Evolutionary conservation across 2,329 filamentous ascomycete genomes (phyloP), one percentile per base, ranked within the genome.

Genomic region (Exophiala xenobiotica): DNA sequence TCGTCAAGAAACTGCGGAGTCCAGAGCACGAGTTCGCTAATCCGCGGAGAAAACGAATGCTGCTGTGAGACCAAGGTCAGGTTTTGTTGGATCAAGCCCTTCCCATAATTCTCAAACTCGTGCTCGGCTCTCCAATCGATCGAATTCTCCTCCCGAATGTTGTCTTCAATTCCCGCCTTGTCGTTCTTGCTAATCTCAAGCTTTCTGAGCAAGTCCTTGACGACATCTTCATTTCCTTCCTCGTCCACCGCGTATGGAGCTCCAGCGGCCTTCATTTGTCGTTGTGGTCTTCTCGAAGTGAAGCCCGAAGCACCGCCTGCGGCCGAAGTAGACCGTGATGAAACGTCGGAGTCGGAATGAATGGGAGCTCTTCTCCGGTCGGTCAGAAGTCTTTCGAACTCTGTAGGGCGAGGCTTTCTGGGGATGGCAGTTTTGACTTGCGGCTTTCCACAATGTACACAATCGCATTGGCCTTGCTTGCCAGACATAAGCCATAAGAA

Each of bases 11-110:
- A 64, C n/a, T 62, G 53, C 2, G 62, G 58, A 11, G 60, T 62
- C 74, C 78, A 83, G 0, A 85, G 67, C 0, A 84, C 79, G 2
- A 83, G 63, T 52, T 85, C 81, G 1, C 80, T 81, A 0, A 69
- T 58, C 2, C 81, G 74, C 2, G 81, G 80, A 1, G 78, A 59
- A 61, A 77, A 83, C 2, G 74, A 69, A 2, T 76, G 71, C 38
- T 77, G 71, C 6, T 73, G 57, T 3, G 65, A 64, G 12, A 77
- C 62, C 6, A 69, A 69, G 4, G 69, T 64, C 1, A 83, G 64
- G 14, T 73, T 61, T 2, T 67, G 60, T 0, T 68, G 63, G 0
- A 82, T 65, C 4, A 66, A 61, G 3, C 73, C 64, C 14, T 74
- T 22, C 16, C 51, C 56, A 22, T 40, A n/a, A 26, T 56, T 49